These are phyloP conservation scores for Sporothrix dimorphospora DNA, from an alignment of 2,329 filamentous ascomycete species.

Conservation along the genomic window DNA sequence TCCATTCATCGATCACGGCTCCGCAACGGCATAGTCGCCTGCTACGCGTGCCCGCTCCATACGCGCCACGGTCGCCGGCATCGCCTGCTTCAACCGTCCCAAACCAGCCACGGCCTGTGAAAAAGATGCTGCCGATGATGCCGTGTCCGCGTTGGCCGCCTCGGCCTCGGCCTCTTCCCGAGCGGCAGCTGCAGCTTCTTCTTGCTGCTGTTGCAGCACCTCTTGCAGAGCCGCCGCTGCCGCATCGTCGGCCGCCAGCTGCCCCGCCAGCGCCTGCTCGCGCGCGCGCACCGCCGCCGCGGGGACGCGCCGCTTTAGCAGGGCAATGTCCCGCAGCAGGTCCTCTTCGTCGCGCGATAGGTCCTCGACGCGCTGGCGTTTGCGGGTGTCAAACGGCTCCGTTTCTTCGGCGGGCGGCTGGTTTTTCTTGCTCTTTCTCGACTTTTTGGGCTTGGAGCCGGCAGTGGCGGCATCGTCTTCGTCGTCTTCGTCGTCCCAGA, in stretches of 20 bases:
- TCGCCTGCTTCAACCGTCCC: slow-evolving; percentile 58
- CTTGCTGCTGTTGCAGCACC: slow-evolving; percentile 43
- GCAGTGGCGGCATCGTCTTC: neutral
- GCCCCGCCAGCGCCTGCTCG: slow-evolving; percentile 46
- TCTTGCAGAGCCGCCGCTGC: slow-evolving; percentile 37
- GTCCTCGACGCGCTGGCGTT: slow-evolving; percentile 61
- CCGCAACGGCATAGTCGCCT: slow-evolving; percentile 59
- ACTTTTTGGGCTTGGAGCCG: neutral
- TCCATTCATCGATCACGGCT: slow-evolving; percentile 32
- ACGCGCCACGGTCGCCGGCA: slow-evolving; percentile 64
- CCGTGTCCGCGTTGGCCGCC: neutral
- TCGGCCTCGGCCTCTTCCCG: slow-evolving; percentile 38
- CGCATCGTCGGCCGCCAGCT: slow-evolving; percentile 53
- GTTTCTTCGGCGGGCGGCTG: slow-evolving; percentile 47
- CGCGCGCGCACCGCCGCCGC: slow-evolving; percentile 46
- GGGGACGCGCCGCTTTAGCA: slow-evolving; percentile 59
- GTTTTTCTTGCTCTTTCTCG: slow-evolving; percentile 15
- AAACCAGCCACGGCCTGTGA: slow-evolving; percentile 54
- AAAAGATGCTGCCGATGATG: slow-evolving; percentile 41
- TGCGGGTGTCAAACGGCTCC: slow-evolving; percentile 63
- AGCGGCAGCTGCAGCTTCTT: slow-evolving; percentile 23
- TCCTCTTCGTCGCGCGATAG: slow-evolving; percentile 66
- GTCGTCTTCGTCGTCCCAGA: slow-evolving; percentile 18
- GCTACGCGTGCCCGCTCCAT: slow-evolving; percentile 67
- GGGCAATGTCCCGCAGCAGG: slow-evolving; percentile 65